Conservation (phyloP, 2,329 filamentous ascomycete species). For the Blastomyces gilchristii region DNA sequence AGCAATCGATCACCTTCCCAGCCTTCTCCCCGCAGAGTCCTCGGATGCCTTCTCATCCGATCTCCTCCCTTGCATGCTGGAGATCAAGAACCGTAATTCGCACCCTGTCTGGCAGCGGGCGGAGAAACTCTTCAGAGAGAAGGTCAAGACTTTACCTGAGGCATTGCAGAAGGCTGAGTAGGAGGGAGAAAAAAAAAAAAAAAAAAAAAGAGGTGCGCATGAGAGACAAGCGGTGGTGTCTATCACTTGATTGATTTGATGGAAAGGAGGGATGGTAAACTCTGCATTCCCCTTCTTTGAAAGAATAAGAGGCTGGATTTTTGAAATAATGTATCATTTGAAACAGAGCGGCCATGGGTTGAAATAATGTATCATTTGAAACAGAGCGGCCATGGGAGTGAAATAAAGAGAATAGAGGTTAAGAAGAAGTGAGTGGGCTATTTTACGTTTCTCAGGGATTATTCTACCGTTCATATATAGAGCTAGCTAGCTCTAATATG, state of each 20-base stretch:
- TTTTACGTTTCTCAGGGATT: too few species aligned
- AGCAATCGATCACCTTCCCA: conserved; percentile 69
- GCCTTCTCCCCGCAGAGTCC: conserved; percentile 73
- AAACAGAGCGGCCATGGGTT: too few species aligned
- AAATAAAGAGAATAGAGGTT: too few species aligned
- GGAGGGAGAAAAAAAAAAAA: too few species aligned
- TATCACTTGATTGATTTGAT: background rate
- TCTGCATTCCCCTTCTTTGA: too few species aligned
- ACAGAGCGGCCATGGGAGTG: too few species aligned
- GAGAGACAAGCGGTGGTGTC: background rate
- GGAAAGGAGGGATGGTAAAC: background rate
- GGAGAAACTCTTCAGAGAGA: conserved; percentile 72
- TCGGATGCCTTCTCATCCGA: conserved; percentile 74
- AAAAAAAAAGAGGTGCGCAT: background rate
- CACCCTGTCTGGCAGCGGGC: conserved; percentile 72
- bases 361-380: too few species aligned
- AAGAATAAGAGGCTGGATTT: too few species aligned
- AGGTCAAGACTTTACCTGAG: conserved; percentile 59
- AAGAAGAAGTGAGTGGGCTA: too few species aligned
- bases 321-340: too few species aligned
- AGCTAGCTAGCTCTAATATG: too few species aligned
- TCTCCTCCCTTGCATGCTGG: conserved; percentile 65
- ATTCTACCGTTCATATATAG: too few species aligned
- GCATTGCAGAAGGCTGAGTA: conserved; percentile 19
- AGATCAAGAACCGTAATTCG: conserved; percentile 63